A percentile compares a stretch with the other conserved stretches of the same genome.
Conservation (phyloP, 177 flowering plant genomes). For the Vitis hybrid region DNA sequence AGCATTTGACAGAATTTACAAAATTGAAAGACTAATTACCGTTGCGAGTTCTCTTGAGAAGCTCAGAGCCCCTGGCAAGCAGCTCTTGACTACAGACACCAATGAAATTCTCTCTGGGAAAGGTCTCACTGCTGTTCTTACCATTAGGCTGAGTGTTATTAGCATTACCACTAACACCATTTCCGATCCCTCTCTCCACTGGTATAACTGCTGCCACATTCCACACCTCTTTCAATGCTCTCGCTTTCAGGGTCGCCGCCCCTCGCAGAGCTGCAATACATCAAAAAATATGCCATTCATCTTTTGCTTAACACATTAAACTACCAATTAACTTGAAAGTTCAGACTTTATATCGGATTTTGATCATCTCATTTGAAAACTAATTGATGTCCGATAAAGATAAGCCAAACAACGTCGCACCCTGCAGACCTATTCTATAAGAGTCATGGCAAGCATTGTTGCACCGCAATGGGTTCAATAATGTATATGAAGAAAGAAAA, state of each 20-base stretch:
- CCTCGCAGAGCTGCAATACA: slow-evolving; percentile 58
- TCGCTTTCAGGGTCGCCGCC: slow-evolving; percentile 73
- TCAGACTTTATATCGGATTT: too few relatives aligned
- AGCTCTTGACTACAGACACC: slow-evolving; percentile 43
- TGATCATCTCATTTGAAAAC: too few relatives aligned
- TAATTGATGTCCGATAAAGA: background rate
- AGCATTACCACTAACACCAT: slow-evolving; percentile 8
- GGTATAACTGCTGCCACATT: slow-evolving; percentile 54
- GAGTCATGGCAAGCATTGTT: too few relatives aligned
- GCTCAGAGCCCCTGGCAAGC: slow-evolving; percentile 62
- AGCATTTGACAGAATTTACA: background rate
- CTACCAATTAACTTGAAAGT: too few relatives aligned
- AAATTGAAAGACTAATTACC: slow-evolving; percentile 24
- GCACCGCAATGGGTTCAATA: too few relatives aligned
- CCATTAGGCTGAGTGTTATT: slow-evolving; percentile 9
- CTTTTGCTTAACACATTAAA: too few relatives aligned
- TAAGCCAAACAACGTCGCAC: too few relatives aligned
- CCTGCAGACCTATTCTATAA: too few relatives aligned
- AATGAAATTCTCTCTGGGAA: slow-evolving; percentile 31
- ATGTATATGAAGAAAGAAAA: too few relatives aligned
- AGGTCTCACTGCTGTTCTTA: slow-evolving; percentile 32
- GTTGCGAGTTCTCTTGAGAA: slow-evolving; percentile 74
- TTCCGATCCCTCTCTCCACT: slow-evolving; percentile 32
- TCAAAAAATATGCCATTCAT: background rate
- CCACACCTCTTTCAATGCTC: slow-evolving; percentile 66